Percentiles rank a stretch among this genome's conserved stretches.
Conservation (phyloP, 1,284 basidiomycete genomes). For the Cryptococcus wingfieldii region DNA sequence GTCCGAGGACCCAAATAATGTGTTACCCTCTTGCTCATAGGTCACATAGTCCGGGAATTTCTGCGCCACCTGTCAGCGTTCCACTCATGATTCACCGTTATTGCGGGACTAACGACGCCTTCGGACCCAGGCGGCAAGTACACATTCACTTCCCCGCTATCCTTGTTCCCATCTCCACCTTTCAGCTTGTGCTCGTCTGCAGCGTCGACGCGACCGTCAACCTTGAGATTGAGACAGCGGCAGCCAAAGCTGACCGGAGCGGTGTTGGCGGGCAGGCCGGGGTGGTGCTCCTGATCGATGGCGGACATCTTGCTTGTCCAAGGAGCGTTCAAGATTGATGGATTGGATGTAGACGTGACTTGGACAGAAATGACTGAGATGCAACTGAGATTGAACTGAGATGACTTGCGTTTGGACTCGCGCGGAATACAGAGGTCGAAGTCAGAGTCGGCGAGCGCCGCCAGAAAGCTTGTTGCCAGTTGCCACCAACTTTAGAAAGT, state of each 20-base stretch:
- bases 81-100: background rate
- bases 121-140: conserved; percentile 9
- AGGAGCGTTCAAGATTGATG: background rate
- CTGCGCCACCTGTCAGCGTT: conserved; percentile 13
- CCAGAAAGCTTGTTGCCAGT: too few species aligned
- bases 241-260: conserved; percentile 29
- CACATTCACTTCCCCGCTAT: background rate
- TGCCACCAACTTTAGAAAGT: too few species aligned
- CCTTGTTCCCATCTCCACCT: background rate
- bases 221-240: conserved; percentile 30
- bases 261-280: conserved; percentile 7
- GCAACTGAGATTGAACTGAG: background rate
- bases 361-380: background rate
- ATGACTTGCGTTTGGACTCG: too few species aligned
- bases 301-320: background rate
- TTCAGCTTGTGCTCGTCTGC: conserved; percentile 6
- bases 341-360: background rate
- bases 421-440: too few species aligned
- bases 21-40: conserved; percentile 15
- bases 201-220: conserved; percentile 18
- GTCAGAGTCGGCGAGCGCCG: too few species aligned
- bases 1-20: background rate
- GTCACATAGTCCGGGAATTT: conserved; percentile 24
- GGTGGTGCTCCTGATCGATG: background rate
- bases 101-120: conserved; percentile 7